Base-by-base conservation (phyloP, 1,139 yeast genomes). In the Pneumocystis sp. region DNA sequence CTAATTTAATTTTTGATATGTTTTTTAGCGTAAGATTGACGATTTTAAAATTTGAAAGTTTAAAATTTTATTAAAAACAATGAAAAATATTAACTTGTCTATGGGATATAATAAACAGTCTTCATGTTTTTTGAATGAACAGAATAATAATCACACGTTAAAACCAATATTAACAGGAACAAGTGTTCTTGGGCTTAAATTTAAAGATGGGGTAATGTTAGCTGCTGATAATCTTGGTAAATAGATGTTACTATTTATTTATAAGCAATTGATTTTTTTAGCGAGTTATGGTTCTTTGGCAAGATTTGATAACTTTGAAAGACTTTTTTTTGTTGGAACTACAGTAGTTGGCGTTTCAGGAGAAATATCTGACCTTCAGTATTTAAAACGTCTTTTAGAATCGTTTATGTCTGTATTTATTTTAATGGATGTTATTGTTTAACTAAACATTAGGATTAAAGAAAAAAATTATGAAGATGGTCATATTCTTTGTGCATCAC, bases 91-190 rank as follows among this genome's bases (percentile, higher is more conserved):
- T 21, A n/a, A 25, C 1, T 50, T 12, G 21, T 50, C 21, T 50
- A 25, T 12, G 1, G 12, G 12, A 12, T 12, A 50, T 50, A 4
- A 50, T 12, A 50, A 25, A 29, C 6, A 25, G 12, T 50, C 57
- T 25, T 50, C 34, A 6, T 25, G 21, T 6, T 50, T 50, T 25
- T 25, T 50, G 29, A 50, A 50, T 29, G 57, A 50, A 21, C 57
- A 59, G 31, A 42, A 59, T 59, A 42, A 25, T 17, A 39, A 29
- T 84, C 86, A 88, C 76, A 91, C 98, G 3, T 96, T 89, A 76
- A 89, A 85, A 73, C 99, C 99, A 61, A 87, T 89, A 71, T 89
- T 95, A 66, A 93, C 99, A 10, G 97, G 98, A 74, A 89, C 97
- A 0, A 89, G 96, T 45, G 98, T 93, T 34, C 82, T 95, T 71